phyloP scores from a whole-genome alignment of 495 filamentous ascomycete genomes.

The Talaromyces liani region DNA sequence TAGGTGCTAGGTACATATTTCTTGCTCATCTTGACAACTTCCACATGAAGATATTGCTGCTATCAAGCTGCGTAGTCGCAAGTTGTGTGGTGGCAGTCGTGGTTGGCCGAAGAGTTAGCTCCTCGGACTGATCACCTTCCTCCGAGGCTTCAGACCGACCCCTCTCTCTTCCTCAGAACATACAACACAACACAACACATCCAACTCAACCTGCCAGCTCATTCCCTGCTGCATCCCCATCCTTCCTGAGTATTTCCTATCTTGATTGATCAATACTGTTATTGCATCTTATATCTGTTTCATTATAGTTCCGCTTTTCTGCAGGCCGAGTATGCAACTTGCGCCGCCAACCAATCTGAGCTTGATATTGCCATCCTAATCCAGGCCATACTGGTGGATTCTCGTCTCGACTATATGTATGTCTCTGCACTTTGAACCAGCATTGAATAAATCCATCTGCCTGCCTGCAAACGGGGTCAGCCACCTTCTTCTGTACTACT shows the following conservation, averaged over 20 bases:
- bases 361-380: not conserved
- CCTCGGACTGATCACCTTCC: not conserved
- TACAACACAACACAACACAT: not conserved
- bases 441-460: not conserved
- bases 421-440: not conserved
- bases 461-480: not conserved
- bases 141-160: not conserved
- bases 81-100: not conserved
- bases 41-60: not conserved
- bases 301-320: conserved; percentile 1
- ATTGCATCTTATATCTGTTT: not conserved
- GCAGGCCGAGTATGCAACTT: not conserved
- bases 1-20: conserved; percentile 28
- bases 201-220: not conserved
- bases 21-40: conserved; percentile 25
- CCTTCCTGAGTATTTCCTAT: not conserved
- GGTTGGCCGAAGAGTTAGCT: not conserved
- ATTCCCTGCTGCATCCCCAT: not conserved
- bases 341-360: not conserved
- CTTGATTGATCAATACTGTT: not conserved
- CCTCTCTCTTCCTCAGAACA: not conserved
- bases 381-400: not conserved
- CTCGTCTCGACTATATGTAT: not conserved
- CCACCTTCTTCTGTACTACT: not conserved
- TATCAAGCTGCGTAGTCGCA: not conserved